Evolutionary conservation across 257 asterid species (phyloP).

Genomic region (Marsdenia floribunda): DNA sequence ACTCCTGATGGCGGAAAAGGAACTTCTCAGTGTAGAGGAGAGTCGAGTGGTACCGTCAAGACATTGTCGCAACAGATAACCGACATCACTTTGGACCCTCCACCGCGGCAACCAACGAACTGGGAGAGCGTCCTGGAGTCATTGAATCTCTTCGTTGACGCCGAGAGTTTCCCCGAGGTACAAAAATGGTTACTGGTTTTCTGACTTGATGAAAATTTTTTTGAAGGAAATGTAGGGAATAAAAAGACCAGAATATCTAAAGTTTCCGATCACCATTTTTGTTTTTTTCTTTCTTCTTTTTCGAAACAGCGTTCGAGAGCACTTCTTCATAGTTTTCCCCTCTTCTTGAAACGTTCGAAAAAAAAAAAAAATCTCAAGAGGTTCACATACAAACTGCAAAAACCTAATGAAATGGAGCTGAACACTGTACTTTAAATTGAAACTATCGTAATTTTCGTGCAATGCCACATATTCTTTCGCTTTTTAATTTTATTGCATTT

Average conservation of each 20-base stretch:
- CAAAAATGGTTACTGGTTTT: constrained; percentile 4
- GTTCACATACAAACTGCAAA: not conserved
- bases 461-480: not conserved
- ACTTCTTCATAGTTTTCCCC: not conserved
- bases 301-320: too few relatives aligned
- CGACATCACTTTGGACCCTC: constrained; percentile 26
- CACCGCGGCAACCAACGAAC: constrained; percentile 37
- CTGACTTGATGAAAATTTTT: not conserved
- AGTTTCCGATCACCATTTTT: not conserved
- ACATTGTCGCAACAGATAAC: constrained; percentile 44
- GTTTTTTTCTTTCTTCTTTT: not conserved
- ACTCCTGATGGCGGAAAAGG: constrained; percentile 51
- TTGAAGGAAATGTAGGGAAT: not conserved
- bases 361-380: too few relatives aligned
- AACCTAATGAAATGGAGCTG: not conserved
- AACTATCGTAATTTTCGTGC: not conserved
- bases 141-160: constrained; percentile 49
- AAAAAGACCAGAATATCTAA: not conserved
- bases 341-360: not conserved
- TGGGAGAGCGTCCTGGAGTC: constrained; percentile 68
- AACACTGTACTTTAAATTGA: not conserved
- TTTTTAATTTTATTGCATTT: not conserved
- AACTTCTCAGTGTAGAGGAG: constrained; percentile 26
- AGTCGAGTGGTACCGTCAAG: constrained; percentile 27
- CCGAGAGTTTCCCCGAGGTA: constrained; percentile 54